Base-by-base conservation (phyloP, 202 grass and related monocot genomes). In the Musa balbisiana region DNA sequence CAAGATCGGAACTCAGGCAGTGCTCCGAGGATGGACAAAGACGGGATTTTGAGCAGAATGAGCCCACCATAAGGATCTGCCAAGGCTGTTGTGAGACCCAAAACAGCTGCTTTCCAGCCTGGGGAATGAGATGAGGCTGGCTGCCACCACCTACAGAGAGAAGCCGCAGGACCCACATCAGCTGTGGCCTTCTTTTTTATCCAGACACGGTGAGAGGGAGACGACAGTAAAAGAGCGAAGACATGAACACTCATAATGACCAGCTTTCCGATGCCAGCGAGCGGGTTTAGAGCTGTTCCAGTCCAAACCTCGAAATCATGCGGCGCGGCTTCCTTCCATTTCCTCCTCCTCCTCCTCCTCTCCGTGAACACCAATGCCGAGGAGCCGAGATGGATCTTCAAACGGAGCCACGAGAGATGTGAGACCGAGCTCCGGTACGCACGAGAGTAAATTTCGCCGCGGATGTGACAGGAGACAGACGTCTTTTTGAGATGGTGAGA, bases 71-170 rank as follows among this genome's bases (percentile, higher is more conserved):
- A n/a, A 49, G 15, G 15, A 62, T 22, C n/a, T 12, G 26, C 15
- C 5, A 27, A 24, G 26, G 54, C 43, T 65, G 49, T 66, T 66
- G 56, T 24, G 20, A 20, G 6, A 53, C 75, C 49, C 60, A 24
- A 77, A 77, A 51, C 62, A 77, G 62, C 75, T 52, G 49, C 53
- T 77, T 77, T 77, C 75, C 75, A 77, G 75, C 60, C 75, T 77
- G 75, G 52, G 72, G 4, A 24, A 33, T 9, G 50, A 53, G 26
- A 52, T 77, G 49, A 77, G 13, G 20, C 75, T 66, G 75, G 33
- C 33, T 43, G 5, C 19, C 75, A 65, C 43, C 49, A 73, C 53
- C 23, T 55, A 56, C 51, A 27, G 43, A 9, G 60, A 51, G 49
- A n/a, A 65, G 26, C 58, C 49, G 10, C 2, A 25, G 71, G 52